phyloP scores from a whole-genome alignment of 345 rosid species.

The Citrus glauca region DNA sequence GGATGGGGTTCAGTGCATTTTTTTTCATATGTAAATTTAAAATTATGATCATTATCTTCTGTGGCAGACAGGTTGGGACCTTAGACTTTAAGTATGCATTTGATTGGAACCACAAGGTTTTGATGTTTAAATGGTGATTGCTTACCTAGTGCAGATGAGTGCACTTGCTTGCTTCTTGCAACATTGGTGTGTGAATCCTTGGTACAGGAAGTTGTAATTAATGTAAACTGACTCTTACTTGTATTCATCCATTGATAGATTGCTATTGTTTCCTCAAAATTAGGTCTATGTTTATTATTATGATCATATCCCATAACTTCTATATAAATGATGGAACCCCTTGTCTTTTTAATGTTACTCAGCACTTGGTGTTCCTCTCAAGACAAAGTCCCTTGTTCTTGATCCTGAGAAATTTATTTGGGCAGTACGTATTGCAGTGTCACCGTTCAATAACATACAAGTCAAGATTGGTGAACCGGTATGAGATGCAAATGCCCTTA shows the following conservation, averaged over 20 bases:
- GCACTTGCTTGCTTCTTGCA: conserved; percentile 91
- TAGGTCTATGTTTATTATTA: background rate
- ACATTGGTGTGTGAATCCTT: conserved; percentile 53
- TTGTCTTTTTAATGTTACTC: conserved; percentile 14
- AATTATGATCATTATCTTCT: conserved; percentile 9
- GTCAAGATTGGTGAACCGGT: conserved; percentile 73
- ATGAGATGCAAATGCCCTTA: conserved; percentile 78
- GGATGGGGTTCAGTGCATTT: conserved; percentile 2
- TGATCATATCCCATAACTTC: background rate
- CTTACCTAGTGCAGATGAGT: conserved; percentile 72
- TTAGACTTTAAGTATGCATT: conserved; percentile 70
- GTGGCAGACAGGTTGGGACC: conserved; percentile 91
- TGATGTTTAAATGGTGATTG: conserved; percentile 91
- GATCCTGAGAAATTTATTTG: conserved; percentile 79
- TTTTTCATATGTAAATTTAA: background rate
- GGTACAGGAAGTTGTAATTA: background rate
- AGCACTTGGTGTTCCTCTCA: conserved; percentile 86
- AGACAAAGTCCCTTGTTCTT: conserved; percentile 77
- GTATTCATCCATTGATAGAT: background rate
- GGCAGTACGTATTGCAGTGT: conserved; percentile 78
- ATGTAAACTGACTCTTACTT: background rate
- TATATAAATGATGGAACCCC: conserved; percentile 10
- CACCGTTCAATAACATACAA: conserved; percentile 68
- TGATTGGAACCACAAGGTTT: conserved; percentile 63
- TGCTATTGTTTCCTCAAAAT: background rate